Evolutionary conservation across 2,329 filamentous ascomycete species (phyloP).

Genomic region (Colletotrichum gloeosporioides): DNA sequence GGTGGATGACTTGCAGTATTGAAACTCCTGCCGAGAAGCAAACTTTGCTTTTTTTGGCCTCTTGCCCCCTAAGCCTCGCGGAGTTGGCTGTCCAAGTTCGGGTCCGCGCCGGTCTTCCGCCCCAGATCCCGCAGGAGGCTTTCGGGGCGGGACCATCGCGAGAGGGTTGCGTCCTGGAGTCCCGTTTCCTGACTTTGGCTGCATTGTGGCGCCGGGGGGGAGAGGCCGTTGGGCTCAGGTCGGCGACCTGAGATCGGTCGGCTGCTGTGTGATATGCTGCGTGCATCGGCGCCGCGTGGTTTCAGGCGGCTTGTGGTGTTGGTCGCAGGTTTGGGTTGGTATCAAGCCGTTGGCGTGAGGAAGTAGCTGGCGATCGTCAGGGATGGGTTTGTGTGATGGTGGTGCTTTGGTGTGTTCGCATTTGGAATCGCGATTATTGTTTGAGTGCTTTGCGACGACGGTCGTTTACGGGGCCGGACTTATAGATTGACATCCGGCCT

Average conservation of each 20-base stretch:
- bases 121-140: background rate
- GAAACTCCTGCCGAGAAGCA: background rate
- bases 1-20: background rate
- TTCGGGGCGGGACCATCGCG: background rate
- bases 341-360: background rate
- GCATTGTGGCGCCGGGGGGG: background rate
- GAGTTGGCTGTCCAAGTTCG: background rate
- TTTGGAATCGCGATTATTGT: background rate
- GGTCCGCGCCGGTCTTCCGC: background rate
- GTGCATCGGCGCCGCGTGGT: background rate
- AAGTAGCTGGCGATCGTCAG: background rate
- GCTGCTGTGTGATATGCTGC: background rate
- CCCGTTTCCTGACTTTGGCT: background rate
- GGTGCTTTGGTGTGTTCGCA: background rate
- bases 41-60: background rate
- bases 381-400: background rate
- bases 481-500: background rate
- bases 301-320: background rate
- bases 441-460: background rate
- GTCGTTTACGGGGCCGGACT: background rate
- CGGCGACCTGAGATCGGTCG: background rate
- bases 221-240: background rate
- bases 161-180: background rate
- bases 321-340: background rate
- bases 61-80: background rate